Evolutionary conservation across 148 eudicot species (phyloP), one percentile per base, ranked within the genome.

Genomic region (Rhododendron vialii): DNA sequence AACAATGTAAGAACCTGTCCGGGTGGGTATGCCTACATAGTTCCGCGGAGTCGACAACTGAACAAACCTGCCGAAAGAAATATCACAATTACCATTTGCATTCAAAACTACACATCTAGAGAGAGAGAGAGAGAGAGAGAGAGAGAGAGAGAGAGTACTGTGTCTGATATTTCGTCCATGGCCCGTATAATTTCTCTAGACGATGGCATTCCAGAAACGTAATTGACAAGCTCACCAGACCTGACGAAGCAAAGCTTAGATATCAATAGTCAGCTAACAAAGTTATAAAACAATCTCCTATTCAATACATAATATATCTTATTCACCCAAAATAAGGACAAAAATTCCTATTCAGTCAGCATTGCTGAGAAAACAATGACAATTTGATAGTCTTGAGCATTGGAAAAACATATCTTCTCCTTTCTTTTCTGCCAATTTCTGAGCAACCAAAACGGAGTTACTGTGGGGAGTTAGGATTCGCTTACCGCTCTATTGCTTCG

Each of bases 1-100:
- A 48, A 2, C 33, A 24, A 71, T 14, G 14, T 13, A 14, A 2
- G 18, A 71, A 96, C 99, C 96, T 95, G 88, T 95, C 96, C 26
- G 99, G 98, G 89, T 97, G 99, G 79, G 99, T 97, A 87, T 92
- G 92, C 87, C 98, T 93, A 86, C 99, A 97, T 5, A 97, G 84
- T 81, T 95, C 98, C 20, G 99, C 96, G 22, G 98, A 94, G 84
- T 96, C 99, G 41, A 95, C 92, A 81, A 96, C 99, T 76, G 95
- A 91, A 86, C 99, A 96, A 26, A 96, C 94, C 98, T 96, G 50
- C 75, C 41, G 83, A 85, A 63, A 11, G 18, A 82, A 75, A 87
- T 55, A 43, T n/a, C 51, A 76, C 53, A 43, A 67, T 28, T 63
- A 48, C 33, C 82, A 17, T 41, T 43, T 65, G 20, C 82, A 50